Conservation (phyloP, 768 basidiomycete species). For the Imleria badia region DNA sequence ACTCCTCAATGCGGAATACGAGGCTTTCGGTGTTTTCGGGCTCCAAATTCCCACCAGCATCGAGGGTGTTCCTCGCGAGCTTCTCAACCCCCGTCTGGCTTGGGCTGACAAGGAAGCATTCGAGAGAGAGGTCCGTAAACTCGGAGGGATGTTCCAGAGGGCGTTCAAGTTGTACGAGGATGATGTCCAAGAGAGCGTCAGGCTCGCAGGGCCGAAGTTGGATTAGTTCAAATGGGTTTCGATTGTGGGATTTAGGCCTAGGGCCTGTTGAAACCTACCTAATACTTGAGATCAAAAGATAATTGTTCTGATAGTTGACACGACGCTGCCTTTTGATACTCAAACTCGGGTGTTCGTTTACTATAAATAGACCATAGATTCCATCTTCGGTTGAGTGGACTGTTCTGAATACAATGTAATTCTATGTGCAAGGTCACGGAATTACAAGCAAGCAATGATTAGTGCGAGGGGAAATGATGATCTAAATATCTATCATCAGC, state of each 20-base stretch:
- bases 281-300: too few species aligned
- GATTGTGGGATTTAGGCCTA: background rate
- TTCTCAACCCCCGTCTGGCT: slow-evolving; percentile 85
- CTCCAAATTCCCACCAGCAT: slow-evolving; percentile 80
- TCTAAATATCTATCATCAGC: slow-evolving; percentile 9
- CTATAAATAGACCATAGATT: slow-evolving; percentile 2
- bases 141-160: slow-evolving; percentile 91
- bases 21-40: slow-evolving; percentile 80
- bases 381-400: background rate
- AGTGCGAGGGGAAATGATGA: background rate
- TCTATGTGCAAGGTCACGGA: too few species aligned
- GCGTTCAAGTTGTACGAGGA: slow-evolving; percentile 91
- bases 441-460: too few species aligned
- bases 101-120: slow-evolving; percentile 92
- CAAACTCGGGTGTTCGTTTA: background rate
- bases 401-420: too few species aligned
- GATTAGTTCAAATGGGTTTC: slow-evolving; percentile 14
- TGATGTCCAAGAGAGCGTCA: slow-evolving; percentile 79
- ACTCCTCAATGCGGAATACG: slow-evolving; percentile 83
- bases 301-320: too few species aligned
- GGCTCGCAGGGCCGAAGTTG: slow-evolving; percentile 70
- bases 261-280: background rate
- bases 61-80: slow-evolving; percentile 85
- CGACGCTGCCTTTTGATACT: background rate
- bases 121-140: slow-evolving; percentile 81